Conservation (phyloP, 73 alveolate genomes). For the Paramecium caudatum region DNA sequence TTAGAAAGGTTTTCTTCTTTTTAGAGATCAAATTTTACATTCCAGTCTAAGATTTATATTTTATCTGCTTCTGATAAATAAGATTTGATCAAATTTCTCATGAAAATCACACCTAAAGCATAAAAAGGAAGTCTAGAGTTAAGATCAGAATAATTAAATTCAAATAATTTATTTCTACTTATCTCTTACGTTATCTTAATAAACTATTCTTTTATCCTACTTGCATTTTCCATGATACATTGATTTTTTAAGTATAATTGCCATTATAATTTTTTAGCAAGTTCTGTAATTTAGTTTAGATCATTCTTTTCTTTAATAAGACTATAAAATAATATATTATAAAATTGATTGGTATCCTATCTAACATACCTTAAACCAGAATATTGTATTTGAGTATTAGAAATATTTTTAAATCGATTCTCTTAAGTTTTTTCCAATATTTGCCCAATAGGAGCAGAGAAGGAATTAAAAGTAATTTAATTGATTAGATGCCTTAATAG, state of each 20-base stretch:
- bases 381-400: too few species aligned
- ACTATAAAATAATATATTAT: neutral
- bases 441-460: too few species aligned
- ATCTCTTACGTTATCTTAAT: neutral
- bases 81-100: neutral
- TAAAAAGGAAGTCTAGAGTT: neutral
- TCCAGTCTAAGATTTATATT: neutral
- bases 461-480: too few species aligned
- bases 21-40: neutral
- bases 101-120: neutral
- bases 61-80: neutral
- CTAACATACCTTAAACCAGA: conserved; percentile 13
- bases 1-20: neutral
- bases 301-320: neutral
- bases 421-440: too few species aligned
- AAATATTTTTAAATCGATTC: too few species aligned
- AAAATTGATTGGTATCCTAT: neutral
- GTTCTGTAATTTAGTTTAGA: neutral
- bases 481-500: too few species aligned
- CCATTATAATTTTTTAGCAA: neutral
- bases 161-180: neutral
- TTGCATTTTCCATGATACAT: neutral
- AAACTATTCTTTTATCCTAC: neutral
- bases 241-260: neutral
- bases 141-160: neutral